Conservation (phyloP, 2,329 filamentous ascomycete species). For the Rasamsonia emersonii region DNA sequence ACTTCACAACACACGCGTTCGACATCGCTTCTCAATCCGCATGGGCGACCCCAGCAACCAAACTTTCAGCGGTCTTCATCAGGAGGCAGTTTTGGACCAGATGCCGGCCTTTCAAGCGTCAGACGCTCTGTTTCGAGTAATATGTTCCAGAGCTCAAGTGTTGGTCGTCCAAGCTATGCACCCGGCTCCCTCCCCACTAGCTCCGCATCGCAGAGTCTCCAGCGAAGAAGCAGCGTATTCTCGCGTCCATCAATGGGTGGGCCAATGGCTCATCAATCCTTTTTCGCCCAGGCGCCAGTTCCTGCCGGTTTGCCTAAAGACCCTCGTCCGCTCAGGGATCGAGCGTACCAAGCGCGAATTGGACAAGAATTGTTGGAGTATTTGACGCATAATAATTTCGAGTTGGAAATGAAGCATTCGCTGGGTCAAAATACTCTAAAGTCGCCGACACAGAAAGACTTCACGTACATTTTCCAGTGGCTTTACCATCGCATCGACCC, state of each 20-base stretch:
- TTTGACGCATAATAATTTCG: slow-evolving; percentile 86
- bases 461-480: slow-evolving; percentile 97
- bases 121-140: slow-evolving; percentile 70
- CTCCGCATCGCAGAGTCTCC: slow-evolving; percentile 47
- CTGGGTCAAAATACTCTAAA: slow-evolving; percentile 86
- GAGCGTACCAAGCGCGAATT: slow-evolving; percentile 70
- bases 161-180: slow-evolving; percentile 64
- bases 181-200: slow-evolving; percentile 47
- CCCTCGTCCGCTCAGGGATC: slow-evolving; percentile 75
- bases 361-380: slow-evolving; percentile 88
- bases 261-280: slow-evolving; percentile 73
- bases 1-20: slow-evolving; percentile 69
- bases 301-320: slow-evolving; percentile 77
- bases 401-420: slow-evolving; percentile 93
- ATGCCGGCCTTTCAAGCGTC: slow-evolving; percentile 72
- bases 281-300: slow-evolving; percentile 81
- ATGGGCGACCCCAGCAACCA: slow-evolving; percentile 74
- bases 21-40: slow-evolving; percentile 78
- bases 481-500: slow-evolving; percentile 94
- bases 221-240: slow-evolving; percentile 74
- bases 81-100: slow-evolving; percentile 62
- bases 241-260: slow-evolving; percentile 61
- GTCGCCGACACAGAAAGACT: slow-evolving; percentile 95
- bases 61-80: slow-evolving; percentile 74
- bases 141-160: slow-evolving; percentile 48